phyloP scores from a whole-genome alignment of 345 rosid species.

The Kernera saxatilis region DNA sequence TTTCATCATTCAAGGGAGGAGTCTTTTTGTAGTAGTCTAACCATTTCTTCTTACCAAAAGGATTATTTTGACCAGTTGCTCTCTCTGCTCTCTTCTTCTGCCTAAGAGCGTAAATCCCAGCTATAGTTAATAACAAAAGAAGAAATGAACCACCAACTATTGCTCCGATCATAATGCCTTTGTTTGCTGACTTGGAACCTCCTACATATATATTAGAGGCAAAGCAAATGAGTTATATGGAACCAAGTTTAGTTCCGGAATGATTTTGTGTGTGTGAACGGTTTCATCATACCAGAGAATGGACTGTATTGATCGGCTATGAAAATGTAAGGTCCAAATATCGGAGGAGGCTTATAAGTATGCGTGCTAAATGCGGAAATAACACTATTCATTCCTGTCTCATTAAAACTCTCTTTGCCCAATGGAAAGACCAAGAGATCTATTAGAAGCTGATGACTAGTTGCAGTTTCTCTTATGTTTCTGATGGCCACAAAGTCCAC shows the following conservation, averaged over 20 bases:
- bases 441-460: constrained; percentile 39
- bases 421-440: constrained; percentile 51
- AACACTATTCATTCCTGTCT: constrained; percentile 34
- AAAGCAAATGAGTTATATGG: neutral
- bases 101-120: constrained; percentile 58
- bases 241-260: neutral
- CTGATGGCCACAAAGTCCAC: constrained; percentile 59
- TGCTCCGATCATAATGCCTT: constrained; percentile 64
- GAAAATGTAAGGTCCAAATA: constrained; percentile 64
- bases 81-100: constrained; percentile 70
- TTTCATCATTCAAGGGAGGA: neutral
- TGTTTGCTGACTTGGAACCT: constrained; percentile 39
- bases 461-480: constrained; percentile 44
- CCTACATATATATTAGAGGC: neutral
- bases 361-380: constrained; percentile 58
- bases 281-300: constrained; percentile 45
- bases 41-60: constrained; percentile 50
- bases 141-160: constrained; percentile 53
- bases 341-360: constrained; percentile 43
- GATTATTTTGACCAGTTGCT: constrained; percentile 56
- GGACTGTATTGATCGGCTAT: constrained; percentile 25
- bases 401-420: constrained; percentile 40
- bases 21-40: neutral
- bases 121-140: constrained; percentile 44
- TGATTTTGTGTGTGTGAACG: neutral